Conservation (phyloP, 2,329 filamentous ascomycete genomes). For the Aaosphaeria arxii region DNA sequence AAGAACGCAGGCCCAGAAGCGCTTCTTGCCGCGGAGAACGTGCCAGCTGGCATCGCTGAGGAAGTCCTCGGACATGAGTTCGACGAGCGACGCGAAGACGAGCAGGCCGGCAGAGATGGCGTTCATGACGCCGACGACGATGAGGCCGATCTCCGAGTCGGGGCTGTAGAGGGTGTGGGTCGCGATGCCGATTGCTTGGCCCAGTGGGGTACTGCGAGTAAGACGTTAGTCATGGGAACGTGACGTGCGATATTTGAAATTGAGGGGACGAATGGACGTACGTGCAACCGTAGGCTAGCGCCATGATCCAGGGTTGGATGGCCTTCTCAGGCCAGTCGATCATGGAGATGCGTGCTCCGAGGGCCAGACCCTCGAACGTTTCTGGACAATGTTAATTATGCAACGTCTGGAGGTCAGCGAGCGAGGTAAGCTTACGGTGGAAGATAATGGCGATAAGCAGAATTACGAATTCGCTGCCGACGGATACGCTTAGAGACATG, state of each 20-base stretch:
- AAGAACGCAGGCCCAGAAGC: conserved; percentile 61
- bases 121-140: conserved; percentile 86
- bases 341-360: conserved; percentile 80
- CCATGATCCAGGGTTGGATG: conserved; percentile 64
- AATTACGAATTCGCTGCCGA: conserved; percentile 52
- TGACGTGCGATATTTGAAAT: neutral
- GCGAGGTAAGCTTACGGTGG: conserved; percentile 39
- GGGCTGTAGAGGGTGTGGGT: conserved; percentile 80
- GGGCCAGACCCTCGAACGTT: conserved; percentile 82
- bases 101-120: conserved; percentile 77
- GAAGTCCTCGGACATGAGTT: conserved; percentile 83
- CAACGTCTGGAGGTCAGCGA: neutral
- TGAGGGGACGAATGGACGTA: conserved; percentile 1
- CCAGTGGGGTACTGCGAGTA: conserved; percentile 61
- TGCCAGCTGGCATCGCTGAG: conserved; percentile 72
- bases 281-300: conserved; percentile 66
- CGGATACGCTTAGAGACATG: conserved; percentile 56
- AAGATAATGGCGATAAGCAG: conserved; percentile 61
- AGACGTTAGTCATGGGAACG: conserved; percentile 1
- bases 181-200: conserved; percentile 76
- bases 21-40: conserved; percentile 59
- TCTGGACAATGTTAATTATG: conserved; percentile 40
- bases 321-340: conserved; percentile 51
- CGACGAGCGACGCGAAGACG: conserved; percentile 78
- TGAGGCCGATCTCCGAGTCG: conserved; percentile 67